phyloP scores from a whole-genome alignment of 306 rosid genomes.

The Trichosanthes cucumerina region DNA sequence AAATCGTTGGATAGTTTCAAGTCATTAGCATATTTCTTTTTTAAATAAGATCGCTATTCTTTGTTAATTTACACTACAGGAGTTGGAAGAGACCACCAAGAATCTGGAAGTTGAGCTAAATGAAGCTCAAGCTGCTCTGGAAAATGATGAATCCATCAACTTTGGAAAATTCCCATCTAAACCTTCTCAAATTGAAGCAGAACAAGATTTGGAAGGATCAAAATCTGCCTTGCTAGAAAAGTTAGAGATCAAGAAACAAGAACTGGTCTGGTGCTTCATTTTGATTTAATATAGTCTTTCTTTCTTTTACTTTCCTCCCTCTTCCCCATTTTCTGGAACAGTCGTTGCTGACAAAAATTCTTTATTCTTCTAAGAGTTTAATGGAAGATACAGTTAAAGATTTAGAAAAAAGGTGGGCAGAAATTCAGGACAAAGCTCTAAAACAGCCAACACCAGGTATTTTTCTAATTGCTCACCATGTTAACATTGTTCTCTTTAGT shows the following conservation, averaged over 20 bases:
- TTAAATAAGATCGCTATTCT: neutral
- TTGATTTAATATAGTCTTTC: constrained; percentile 2
- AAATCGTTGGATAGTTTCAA: neutral
- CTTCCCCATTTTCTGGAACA: neutral
- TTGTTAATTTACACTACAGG: constrained; percentile 31
- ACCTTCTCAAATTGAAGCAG: constrained; percentile 18
- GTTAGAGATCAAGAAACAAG: constrained; percentile 64
- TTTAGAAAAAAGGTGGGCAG: constrained; percentile 61
- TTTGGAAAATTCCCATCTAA: constrained; percentile 28
- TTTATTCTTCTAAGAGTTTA: constrained; percentile 36
- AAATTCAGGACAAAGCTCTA: constrained; percentile 52
- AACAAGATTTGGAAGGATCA: constrained; percentile 31
- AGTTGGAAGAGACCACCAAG: constrained; percentile 52
- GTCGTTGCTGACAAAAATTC: neutral
- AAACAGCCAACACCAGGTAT: constrained; percentile 78
- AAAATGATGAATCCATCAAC: constrained; percentile 17
- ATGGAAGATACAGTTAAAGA: constrained; percentile 43
- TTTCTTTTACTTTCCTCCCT: neutral
- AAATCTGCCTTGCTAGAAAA: constrained; percentile 36
- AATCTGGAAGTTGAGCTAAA: constrained; percentile 42
- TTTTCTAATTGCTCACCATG: neutral
- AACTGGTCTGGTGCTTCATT: constrained; percentile 42
- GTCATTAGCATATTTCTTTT: neutral
- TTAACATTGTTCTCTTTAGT: neutral
- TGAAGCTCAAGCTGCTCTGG: constrained; percentile 23